phyloP scores from a whole-genome alignment of 306 rosid species.

The Lathyrus sativus region DNA sequence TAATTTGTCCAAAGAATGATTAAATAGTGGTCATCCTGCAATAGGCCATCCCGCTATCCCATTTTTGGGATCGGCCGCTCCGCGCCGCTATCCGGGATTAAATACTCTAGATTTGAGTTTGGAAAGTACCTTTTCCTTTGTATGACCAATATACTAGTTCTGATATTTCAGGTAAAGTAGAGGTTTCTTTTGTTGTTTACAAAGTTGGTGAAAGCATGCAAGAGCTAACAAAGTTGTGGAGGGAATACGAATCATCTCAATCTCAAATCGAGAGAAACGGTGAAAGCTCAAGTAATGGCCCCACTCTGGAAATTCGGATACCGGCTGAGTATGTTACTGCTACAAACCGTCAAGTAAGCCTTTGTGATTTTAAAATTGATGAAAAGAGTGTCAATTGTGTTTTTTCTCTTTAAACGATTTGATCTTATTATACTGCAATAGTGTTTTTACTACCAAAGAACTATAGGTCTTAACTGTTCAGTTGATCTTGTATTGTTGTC shows the following conservation, averaged over 20 bases:
- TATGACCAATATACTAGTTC: constrained; percentile 36
- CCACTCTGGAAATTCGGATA: constrained; percentile 85
- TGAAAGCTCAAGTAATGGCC: constrained; percentile 67
- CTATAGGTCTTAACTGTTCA: constrained; percentile 19
- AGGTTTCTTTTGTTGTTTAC: constrained; percentile 72
- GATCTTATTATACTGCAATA: constrained; percentile 26
- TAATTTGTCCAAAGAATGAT: no score
- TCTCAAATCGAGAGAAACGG: constrained; percentile 62
- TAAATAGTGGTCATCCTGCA: no score
- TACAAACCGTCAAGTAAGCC: constrained; percentile 90
- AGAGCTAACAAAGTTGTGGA: constrained; percentile 91
- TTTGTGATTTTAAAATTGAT: constrained; percentile 15
- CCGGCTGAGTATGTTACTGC: constrained; percentile 92
- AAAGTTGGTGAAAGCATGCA: constrained; percentile 99
- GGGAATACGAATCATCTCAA: constrained; percentile 65
- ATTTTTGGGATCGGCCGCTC: no score
- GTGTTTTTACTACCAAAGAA: constrained; percentile 35
- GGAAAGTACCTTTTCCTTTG: constrained; percentile 19
- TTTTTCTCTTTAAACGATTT: constrained; percentile 13
- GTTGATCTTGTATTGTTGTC: constrained; percentile 31
- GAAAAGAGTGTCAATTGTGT: neutral
- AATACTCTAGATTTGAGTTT: no score
- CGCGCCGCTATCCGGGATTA: no score
- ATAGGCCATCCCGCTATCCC: no score
- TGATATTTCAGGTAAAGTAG: constrained; percentile 72